phyloP scores from a whole-genome alignment of 257 asterid genomes.

The Plectranthus barbatus region DNA sequence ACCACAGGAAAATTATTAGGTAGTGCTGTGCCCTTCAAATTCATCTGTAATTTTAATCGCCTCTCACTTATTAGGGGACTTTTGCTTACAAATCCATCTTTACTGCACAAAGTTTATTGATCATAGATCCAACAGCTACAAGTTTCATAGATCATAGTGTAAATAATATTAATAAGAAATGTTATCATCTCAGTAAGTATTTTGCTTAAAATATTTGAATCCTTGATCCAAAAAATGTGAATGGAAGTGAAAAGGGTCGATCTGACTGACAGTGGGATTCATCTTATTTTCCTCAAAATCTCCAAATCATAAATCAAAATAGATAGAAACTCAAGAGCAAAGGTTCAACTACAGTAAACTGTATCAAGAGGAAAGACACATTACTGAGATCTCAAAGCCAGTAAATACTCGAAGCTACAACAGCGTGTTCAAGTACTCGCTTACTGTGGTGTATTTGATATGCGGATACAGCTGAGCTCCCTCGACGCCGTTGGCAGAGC shows the following conservation, averaged over 20 bases:
- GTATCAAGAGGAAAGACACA: not conserved
- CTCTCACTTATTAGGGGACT: too few species aligned
- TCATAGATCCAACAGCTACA: too few species aligned
- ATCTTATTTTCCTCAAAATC: too few species aligned
- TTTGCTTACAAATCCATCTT: too few species aligned
- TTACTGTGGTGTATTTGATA: constrained; percentile 58
- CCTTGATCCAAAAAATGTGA: too few species aligned
- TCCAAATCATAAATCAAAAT: not conserved
- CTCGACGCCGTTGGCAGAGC: constrained; percentile 48
- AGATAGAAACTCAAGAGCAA: not conserved
- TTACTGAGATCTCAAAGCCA: not conserved
- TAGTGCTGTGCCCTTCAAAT: not conserved
- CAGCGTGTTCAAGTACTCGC: constrained; percentile 50
- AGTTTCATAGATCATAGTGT: too few species aligned
- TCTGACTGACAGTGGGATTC: too few species aligned
- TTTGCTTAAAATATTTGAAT: too few species aligned
- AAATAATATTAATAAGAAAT: too few species aligned
- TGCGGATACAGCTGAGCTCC: constrained; percentile 67
- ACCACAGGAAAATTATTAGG: constrained; percentile 1
- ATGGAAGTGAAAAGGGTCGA: too few species aligned
- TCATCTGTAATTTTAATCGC: not conserved
- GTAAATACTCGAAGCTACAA: constrained; percentile 14
- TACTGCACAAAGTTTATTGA: too few species aligned
- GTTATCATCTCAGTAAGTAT: too few species aligned
- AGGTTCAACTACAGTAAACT: not conserved